Evolutionary conservation across 371 early-diverging fungal species (phyloP).

Genomic region (Mucor indicus): DNA sequence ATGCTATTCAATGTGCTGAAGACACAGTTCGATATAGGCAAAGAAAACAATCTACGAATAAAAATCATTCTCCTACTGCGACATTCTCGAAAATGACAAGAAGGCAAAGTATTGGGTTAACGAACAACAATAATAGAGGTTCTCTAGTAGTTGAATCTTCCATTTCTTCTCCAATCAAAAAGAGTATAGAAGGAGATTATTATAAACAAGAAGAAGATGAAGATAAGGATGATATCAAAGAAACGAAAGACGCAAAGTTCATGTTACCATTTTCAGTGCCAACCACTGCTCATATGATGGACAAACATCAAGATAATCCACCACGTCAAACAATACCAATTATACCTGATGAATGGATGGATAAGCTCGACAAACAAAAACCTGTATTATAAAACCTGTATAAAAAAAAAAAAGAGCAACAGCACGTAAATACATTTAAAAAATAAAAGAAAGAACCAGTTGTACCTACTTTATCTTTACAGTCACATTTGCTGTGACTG

Average conservation of each 20-base stretch:
- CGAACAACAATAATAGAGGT: constrained; percentile 18
- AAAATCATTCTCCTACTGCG: background rate
- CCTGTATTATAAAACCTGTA: background rate
- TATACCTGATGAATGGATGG: constrained; percentile 42
- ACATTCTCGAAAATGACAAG: constrained; percentile 15
- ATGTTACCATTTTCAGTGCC: constrained; percentile 58
- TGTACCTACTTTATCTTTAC: too few species aligned
- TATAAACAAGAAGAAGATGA: constrained; percentile 36
- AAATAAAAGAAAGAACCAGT: too few species aligned
- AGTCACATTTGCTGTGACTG: too few species aligned
- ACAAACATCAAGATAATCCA: constrained; percentile 5
- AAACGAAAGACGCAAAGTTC: constrained; percentile 47
- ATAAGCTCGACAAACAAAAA: constrained; percentile 29
- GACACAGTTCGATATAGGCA: constrained; percentile 53
- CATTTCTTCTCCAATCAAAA: too few species aligned
- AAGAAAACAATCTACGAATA: constrained; percentile 2
- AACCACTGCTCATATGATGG: constrained; percentile 36
- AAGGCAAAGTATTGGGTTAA: constrained; percentile 33
- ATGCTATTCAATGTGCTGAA: constrained; percentile 65
- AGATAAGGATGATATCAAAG: constrained; percentile 39
- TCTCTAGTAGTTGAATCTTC: constrained; percentile 7
- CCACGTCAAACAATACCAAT: constrained; percentile 24
- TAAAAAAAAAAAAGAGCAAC: too few species aligned
- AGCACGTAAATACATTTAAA: too few species aligned
- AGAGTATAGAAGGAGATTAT: background rate